Conservation (phyloP, 2,329 filamentous ascomycete genomes). For the Chaetomiaceae sp. region DNA sequence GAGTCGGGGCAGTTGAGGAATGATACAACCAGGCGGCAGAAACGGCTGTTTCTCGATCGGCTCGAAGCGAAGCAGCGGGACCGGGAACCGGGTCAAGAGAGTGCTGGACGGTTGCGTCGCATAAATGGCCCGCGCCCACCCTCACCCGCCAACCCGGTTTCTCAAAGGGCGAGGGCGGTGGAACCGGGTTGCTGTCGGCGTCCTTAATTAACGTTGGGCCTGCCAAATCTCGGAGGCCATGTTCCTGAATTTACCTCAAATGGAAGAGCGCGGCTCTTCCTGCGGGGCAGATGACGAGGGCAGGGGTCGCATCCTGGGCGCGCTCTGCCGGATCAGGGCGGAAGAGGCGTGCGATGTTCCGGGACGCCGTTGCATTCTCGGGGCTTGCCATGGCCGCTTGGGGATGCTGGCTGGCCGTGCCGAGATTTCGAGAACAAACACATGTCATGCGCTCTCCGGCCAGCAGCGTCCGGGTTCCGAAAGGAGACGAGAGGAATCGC, state of each 20-base stretch:
- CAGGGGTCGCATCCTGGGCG: constrained; percentile 15
- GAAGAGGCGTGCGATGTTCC: constrained; percentile 23
- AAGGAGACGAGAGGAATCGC: neutral
- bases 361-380: constrained; percentile 18
- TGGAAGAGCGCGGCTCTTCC: constrained; percentile 26
- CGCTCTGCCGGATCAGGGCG: constrained; percentile 14
- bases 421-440: neutral
- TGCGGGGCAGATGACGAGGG: constrained; percentile 20
- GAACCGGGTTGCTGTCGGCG: constrained; percentile 22
- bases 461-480: neutral
- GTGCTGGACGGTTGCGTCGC: too few relatives aligned
- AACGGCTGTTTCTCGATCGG: too few relatives aligned
- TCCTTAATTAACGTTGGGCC: constrained; percentile 17
- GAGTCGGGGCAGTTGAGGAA: too few relatives aligned
- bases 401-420: neutral
- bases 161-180: constrained; percentile 13
- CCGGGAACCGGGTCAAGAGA: too few relatives aligned
- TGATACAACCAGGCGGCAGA: neutral
- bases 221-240: constrained; percentile 29
- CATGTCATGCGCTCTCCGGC: neutral
- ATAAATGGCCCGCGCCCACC: too few relatives aligned
- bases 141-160: constrained; percentile 25
- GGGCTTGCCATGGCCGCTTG: neutral
- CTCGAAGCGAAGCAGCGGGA: too few relatives aligned
- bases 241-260: constrained; percentile 30